These are phyloP conservation scores for Moesziomyces sp. DNA, from an alignment of 1,284 basidiomycete species.

Conservation along the genomic window DNA sequence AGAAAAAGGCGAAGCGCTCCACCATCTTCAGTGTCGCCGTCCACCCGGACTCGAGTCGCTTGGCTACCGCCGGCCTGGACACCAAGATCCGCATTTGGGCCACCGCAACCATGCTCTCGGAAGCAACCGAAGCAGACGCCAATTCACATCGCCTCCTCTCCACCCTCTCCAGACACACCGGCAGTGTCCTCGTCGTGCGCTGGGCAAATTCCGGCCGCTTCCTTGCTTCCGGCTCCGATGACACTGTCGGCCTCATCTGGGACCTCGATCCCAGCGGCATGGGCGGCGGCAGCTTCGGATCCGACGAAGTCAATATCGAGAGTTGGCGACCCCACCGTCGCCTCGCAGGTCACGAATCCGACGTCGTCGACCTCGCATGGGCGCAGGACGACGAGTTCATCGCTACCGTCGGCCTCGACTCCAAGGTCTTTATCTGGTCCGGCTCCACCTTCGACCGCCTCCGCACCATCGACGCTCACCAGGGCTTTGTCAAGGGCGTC, in stretches of 20 bases:
- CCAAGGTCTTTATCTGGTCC: conserved; percentile 86
- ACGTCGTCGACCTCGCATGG: conserved; percentile 97
- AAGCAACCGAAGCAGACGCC: conserved; percentile 76
- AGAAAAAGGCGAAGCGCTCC: conserved; percentile 75
- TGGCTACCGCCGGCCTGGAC: conserved; percentile 93
- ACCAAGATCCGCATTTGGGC: conserved; percentile 97
- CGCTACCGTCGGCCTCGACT: conserved; percentile 93
- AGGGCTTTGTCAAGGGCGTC: conserved; percentile 97
- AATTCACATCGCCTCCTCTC: conserved; percentile 86
- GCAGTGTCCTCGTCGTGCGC: conserved; percentile 90
- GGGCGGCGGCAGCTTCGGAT: conserved; percentile 57
- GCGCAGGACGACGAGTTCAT: conserved; percentile 81
- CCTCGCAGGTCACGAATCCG: conserved; percentile 82
- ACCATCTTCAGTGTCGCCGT: conserved; percentile 93
- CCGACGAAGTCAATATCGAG: conserved; percentile 74
- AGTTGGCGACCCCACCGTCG: conserved; percentile 94
- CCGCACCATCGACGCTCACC: conserved; percentile 84
- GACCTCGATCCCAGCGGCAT: conserved; percentile 76
- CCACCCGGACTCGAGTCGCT: conserved; percentile 92
- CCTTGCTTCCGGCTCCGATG: conserved; percentile 95
- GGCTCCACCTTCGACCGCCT: conserved; percentile 69
- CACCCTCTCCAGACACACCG: conserved; percentile 92
- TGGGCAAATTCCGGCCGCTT: conserved; percentile 95
- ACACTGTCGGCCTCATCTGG: conserved; percentile 96
- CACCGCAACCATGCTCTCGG: conserved; percentile 87